Percentiles rank a stretch among this genome's conserved stretches.
Evolutionary conservation across 2,329 filamentous ascomycete species (phyloP).

Genomic region (Fusarium nematophilum): DNA sequence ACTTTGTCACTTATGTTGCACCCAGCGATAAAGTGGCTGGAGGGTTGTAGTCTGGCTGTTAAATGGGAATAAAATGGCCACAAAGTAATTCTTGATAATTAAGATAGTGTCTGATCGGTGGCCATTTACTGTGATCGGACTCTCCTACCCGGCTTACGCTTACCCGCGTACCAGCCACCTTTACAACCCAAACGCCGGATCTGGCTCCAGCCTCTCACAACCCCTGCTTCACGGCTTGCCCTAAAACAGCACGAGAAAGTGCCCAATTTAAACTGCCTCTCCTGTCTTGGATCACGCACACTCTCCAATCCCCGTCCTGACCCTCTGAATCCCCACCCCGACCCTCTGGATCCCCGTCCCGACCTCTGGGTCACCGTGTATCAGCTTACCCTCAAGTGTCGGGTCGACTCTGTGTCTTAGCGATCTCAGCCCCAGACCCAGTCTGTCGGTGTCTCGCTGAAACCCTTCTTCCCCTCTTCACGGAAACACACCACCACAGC

Average conservation of each 20-base stretch:
- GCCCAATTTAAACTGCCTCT: constrained; percentile 4
- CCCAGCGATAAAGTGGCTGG: no score
- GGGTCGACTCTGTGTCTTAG: neutral
- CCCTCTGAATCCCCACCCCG: neutral
- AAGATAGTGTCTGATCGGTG: no score
- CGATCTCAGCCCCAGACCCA: neutral
- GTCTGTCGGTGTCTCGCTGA: constrained; percentile 1
- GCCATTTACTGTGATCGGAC: no score
- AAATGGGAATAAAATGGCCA: no score
- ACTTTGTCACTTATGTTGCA: no score
- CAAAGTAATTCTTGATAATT: no score
- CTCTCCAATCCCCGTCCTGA: neutral
- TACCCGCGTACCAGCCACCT: neutral
- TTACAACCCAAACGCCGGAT: constrained; percentile 2
- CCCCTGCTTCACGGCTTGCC: constrained; percentile 3
- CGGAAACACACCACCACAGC: neutral
- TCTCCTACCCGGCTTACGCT: no score
- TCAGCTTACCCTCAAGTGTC: constrained; percentile 2
- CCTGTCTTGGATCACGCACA: neutral
- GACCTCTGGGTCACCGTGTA: constrained; percentile 6
- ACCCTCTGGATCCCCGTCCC: constrained; percentile 2
- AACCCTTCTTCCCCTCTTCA: neutral
- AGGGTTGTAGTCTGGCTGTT: no score
- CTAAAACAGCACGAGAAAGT: neutral
- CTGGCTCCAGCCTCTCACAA: neutral